Percentiles rank a stretch among this genome's conserved stretches.
Evolutionary conservation across 352 stramenopile genomes (phyloP).

Genomic region (Pythium oligandrum): DNA sequence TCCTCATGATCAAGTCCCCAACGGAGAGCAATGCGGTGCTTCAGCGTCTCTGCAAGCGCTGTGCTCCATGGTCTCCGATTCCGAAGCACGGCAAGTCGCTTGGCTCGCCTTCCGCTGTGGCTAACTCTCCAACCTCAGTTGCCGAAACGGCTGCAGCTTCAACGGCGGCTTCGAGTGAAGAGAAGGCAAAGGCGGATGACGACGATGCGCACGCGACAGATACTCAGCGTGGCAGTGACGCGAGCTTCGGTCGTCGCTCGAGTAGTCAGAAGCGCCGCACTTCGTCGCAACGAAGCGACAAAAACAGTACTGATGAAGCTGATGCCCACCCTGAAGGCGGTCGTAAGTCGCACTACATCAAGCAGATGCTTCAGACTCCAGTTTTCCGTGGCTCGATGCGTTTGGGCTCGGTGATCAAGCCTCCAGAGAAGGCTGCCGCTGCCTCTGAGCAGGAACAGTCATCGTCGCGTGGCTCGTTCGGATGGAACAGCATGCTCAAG

Average conservation of each 20-base stretch:
- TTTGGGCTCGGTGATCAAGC: constrained; percentile 67
- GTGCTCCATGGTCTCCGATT: constrained; percentile 32
- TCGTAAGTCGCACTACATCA: constrained; percentile 82
- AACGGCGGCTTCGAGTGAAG: too few species aligned
- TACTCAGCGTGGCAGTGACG: too few species aligned
- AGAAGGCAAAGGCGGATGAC: too few species aligned
- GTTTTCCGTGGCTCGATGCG: constrained; percentile 80
- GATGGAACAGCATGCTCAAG: constrained; percentile 82
- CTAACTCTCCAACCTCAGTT: too few species aligned
- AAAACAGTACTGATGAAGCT: constrained; percentile 6
- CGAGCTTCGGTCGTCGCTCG: not conserved
- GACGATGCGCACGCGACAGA: too few species aligned
- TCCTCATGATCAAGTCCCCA: constrained; percentile 50
- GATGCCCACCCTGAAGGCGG: constrained; percentile 19
- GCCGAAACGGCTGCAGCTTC: too few species aligned
- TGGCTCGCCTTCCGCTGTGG: too few species aligned
- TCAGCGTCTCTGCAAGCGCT: constrained; percentile 67
- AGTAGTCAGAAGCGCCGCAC: constrained; percentile 12
- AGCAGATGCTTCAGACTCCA: constrained; percentile 79
- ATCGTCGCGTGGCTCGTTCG: constrained; percentile 46
- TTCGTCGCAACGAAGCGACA: constrained; percentile 9
- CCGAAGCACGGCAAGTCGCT: constrained; percentile 1
- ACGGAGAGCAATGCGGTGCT: constrained; percentile 70
- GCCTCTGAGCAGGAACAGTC: constrained; percentile 23
- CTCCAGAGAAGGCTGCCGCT: constrained; percentile 43